These are phyloP conservation scores for Metschnikowia baotianmanensis DNA, from an alignment of 805 yeast genomes.

Conservation along the genomic window DNA sequence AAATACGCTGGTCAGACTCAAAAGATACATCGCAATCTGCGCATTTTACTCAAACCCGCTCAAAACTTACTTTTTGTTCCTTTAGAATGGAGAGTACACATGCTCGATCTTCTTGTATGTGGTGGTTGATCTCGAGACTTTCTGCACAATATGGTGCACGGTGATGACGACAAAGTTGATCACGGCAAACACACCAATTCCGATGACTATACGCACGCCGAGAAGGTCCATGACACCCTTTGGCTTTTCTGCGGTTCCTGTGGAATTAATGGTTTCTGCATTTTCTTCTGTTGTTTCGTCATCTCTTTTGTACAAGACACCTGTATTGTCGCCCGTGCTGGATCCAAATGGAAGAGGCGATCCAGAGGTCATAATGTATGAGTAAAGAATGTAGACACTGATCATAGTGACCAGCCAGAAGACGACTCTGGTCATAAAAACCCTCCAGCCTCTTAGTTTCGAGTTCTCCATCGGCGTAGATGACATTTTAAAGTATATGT, in stretches of 20 bases:
- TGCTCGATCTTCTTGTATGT: slow-evolving; percentile 37
- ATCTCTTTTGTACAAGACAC: slow-evolving; percentile 2
- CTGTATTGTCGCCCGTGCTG: not conserved
- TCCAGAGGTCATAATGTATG: not conserved
- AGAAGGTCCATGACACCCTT: slow-evolving; percentile 13
- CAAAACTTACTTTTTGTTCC: not conserved
- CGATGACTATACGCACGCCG: slow-evolving; percentile 34
- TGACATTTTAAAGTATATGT: not conserved
- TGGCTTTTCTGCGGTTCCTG: no score
- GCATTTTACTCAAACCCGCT: no score
- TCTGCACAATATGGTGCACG: slow-evolving; percentile 37
- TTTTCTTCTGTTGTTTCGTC: slow-evolving; percentile 7
- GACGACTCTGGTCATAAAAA: not conserved
- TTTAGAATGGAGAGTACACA: slow-evolving; percentile 14
- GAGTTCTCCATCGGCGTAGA: no score
- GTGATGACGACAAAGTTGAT: slow-evolving; percentile 37
- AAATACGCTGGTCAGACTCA: no score
- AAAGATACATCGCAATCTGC: no score
- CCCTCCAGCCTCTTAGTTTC: no score
- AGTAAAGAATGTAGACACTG: not conserved
- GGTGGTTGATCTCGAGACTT: slow-evolving; percentile 26
- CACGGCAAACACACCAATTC: slow-evolving; percentile 32
- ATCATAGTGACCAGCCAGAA: not conserved
- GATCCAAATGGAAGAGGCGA: not conserved
- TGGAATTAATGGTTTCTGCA: no score